These are phyloP conservation scores for Phlyctochytrium bullatum DNA, from an alignment of 192 early-diverging fungal genomes.

Conservation along the genomic window DNA sequence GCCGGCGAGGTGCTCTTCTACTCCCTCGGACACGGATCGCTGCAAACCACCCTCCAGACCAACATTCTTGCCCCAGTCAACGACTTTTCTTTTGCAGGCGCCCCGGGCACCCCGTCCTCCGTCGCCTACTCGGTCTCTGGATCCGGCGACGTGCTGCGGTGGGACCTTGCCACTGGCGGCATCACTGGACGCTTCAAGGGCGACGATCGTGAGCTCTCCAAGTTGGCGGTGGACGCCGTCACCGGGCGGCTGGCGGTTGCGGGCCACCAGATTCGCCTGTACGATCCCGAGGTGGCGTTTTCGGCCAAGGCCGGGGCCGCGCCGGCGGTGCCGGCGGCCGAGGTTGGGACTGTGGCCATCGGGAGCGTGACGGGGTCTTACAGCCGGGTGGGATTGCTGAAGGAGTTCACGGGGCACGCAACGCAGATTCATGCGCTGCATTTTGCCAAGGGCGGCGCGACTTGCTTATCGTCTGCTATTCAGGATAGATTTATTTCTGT, in stretches of 20 bases:
- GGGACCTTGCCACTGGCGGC: neutral
- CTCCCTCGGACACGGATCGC: neutral
- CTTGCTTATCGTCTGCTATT: conserved; percentile 31
- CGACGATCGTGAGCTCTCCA: neutral
- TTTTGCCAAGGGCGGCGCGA: conserved; percentile 10
- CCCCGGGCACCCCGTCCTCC: neutral
- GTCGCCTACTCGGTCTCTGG: neutral
- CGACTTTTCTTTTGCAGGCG: neutral
- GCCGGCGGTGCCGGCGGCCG: neutral
- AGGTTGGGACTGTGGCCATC: too few species aligned
- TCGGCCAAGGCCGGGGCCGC: neutral
- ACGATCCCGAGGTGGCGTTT: neutral
- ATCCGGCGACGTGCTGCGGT: conserved; percentile 2
- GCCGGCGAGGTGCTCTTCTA: neutral
- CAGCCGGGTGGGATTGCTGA: conserved; percentile 3
- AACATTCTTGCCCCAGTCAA: neutral
- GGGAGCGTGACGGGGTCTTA: neutral
- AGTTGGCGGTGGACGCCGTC: neutral
- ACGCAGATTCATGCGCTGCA: conserved; percentile 17
- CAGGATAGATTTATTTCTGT: conserved; percentile 40
- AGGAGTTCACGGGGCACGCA: conserved; percentile 40
- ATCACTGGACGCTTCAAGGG: neutral
- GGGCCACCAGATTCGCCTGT: neutral
- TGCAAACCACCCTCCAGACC: neutral
- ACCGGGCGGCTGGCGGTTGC: neutral